These are phyloP conservation scores for Blakeslea trispora DNA, from an alignment of 371 early-diverging fungal genomes.

Conservation along the genomic window DNA sequence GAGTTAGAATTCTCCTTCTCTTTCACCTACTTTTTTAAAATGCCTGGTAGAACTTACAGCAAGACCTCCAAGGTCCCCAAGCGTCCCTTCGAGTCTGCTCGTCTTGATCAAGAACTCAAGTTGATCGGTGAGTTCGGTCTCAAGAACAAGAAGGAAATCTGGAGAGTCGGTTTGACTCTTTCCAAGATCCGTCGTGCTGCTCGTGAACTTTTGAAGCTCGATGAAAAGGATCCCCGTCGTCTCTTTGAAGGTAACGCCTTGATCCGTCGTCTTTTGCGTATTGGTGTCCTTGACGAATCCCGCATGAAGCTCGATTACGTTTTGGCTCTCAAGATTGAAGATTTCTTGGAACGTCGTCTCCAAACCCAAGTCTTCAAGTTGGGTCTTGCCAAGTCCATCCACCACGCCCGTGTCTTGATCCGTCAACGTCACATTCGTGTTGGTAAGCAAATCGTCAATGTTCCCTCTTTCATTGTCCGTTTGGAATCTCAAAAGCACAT, in stretches of 20 bases:
- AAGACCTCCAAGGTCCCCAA: constrained; percentile 99
- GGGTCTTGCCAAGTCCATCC: constrained; percentile 99
- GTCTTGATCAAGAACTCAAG: constrained; percentile 99
- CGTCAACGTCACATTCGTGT: constrained; percentile 98
- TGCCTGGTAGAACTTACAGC: constrained; percentile 65
- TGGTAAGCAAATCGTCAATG: constrained; percentile 98
- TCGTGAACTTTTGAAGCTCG: constrained; percentile 98
- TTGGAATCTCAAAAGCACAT: constrained; percentile 97
- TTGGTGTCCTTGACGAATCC: constrained; percentile 96
- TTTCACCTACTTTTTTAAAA: constrained; percentile 25
- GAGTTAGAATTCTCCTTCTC: constrained; percentile 21
- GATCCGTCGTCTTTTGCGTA: constrained; percentile 97
- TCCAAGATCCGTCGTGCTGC: constrained; percentile 99
- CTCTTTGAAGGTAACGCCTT: constrained; percentile 99
- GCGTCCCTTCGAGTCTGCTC: constrained; percentile 98
- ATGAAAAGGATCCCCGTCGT: constrained; percentile 97
- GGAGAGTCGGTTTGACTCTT: constrained; percentile 96
- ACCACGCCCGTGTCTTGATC: constrained; percentile 99
- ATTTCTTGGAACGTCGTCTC: constrained; percentile 99
- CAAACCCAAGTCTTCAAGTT: constrained; percentile 99
- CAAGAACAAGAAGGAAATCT: constrained; percentile 99
- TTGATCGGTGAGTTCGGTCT: constrained; percentile 99
- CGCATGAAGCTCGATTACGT: constrained; percentile 99
- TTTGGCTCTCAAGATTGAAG: constrained; percentile 96
- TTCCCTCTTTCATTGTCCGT: constrained; percentile 96